Evolutionary conservation across 257 asterid species (phyloP), one percentile per base, ranked within the genome.

Genomic region (Solanum piurae): DNA sequence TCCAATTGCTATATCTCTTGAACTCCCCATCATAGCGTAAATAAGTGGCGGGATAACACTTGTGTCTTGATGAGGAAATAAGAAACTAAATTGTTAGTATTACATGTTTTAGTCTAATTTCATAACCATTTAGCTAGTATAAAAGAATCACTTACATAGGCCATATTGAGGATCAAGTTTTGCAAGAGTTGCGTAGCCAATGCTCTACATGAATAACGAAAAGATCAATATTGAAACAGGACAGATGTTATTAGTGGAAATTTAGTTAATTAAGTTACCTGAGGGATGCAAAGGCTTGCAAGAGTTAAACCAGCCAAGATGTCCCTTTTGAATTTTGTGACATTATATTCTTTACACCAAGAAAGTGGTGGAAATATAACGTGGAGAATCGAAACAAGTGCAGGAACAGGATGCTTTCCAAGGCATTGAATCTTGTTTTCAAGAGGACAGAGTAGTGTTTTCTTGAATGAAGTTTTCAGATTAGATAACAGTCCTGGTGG

Each of bases 211-310:
- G 42, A 64, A 64, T 64, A 86, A 27, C 7, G 6, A 46, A 46
- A 29, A 46, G 40, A 27, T 27, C 3, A 80, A 9, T 5, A 20
- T 80, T 46, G 18, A 49, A 49, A 49, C 69, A 49, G 40, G 85
- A 46, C n/a, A 25, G 2, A n/a, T 23, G 36, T 42, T 25, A 71
- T 33, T 33, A 33, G 82, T 72, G 1, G 27, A 72, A 18, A 11
- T 7, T 42, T 46, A 25, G 55, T 33, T 12, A 14, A 46, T 31
- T 29, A 29, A 62, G 7, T 44, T 37, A 90, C 93, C 89, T 91
- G 93, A 27, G 93, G 93, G 72, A 91, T 90, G 88, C 91, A 91
- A 77, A 91, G 92, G 89, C 93, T 90, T 77, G 93, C 93, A 62
- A 91, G 92, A 21, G 93, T 91, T 29, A 91, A 52, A 80, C 93